Conservation (phyloP, 352 stramenopile species). For the Pythium myriotylum region DNA sequence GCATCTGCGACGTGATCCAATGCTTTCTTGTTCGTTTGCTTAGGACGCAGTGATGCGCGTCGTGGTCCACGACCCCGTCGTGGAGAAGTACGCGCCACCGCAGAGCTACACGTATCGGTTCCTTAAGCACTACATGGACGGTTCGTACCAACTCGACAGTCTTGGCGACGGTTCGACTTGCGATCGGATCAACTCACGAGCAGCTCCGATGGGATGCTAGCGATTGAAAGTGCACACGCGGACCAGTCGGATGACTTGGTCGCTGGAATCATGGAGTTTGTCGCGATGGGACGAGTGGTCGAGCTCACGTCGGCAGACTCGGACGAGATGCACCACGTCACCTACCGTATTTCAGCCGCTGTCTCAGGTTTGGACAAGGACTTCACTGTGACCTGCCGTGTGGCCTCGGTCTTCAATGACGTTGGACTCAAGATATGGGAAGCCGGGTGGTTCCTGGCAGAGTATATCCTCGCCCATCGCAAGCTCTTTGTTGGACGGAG, state of each 20-base stretch:
- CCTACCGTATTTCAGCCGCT: slow-evolving; percentile 41
- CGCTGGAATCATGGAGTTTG: slow-evolving; percentile 56
- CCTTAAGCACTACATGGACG: slow-evolving; percentile 65
- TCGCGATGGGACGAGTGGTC: slow-evolving; percentile 36
- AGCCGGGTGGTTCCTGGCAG: slow-evolving; percentile 72
- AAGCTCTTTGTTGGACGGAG: slow-evolving; percentile 49
- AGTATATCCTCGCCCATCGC: slow-evolving; percentile 63
- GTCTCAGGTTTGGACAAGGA: slow-evolving; percentile 3
- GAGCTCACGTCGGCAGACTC: slow-evolving; percentile 36
- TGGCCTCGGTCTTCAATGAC: slow-evolving; percentile 81
- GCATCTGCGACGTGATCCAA: not conserved
- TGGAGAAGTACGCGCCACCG: slow-evolving; percentile 60
- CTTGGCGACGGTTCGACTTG: too few relatives aligned
- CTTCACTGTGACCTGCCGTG: slow-evolving; percentile 67
- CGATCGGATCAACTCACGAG: too few relatives aligned
- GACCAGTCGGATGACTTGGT: slow-evolving; percentile 64
- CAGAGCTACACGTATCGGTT: slow-evolving; percentile 71
- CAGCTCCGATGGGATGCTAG: slow-evolving; percentile 25
- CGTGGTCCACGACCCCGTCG: slow-evolving; percentile 59
- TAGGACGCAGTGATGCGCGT: slow-evolving; percentile 55
- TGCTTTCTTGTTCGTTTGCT: not conserved
- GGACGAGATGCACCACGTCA: slow-evolving; percentile 78
- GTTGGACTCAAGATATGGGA: slow-evolving; percentile 86
- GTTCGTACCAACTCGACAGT: slow-evolving; percentile 24
- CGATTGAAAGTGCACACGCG: slow-evolving; percentile 45